Evolutionary conservation across 2,329 filamentous ascomycete genomes (phyloP), one percentile per base, ranked within the genome.

Genomic region (Cercospora nicotianae): DNA sequence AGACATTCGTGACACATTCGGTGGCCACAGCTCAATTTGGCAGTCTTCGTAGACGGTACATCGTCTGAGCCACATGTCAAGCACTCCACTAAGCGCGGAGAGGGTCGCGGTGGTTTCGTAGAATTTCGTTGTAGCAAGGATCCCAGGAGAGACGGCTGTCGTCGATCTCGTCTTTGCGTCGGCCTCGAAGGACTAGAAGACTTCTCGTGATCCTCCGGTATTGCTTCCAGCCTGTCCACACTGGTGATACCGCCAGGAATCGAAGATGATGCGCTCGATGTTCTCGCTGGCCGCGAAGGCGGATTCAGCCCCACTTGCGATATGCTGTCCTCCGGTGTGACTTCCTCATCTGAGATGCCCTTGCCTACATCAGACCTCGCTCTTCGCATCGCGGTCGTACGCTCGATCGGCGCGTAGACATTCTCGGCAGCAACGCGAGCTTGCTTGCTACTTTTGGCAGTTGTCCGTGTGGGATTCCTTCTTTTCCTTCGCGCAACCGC

Each of bases 1-100:
- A 97, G 82, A 78, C 93, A 96, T 7, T 84, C 78, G 71, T 91
- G 85, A 79, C 93, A 96, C 90, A 94, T 93, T 69, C 88, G 87
- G 79, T 96, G 93, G 2, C 88, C 88, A 77, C 93, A 96, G 72
- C 87, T 86, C 39, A 96, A 86, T 77, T 89, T 91, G 42, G 89
- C 89, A 36, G 90, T 86, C 78, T 87, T 89, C 67, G 83, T 83
- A 9, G 85, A 75, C 1, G 89, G 87, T 2, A 91, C 81, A 69
- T 92, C 89, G 70, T 91, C 89, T 45, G 83, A 84, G 75, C 89
- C 81, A 76, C 93, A 96, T 26, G 87, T 87, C 59, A 93, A 81
- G 74, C 93, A 96, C 74, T 90, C 86, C 55, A 90, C 74, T 2
- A 77, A 68, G 28, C 74, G 71, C 20, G 73, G 70, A 18, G 69